phyloP scores from a whole-genome alignment of 2,329 filamentous ascomycete species.

The Ceratocystis destructans region DNA sequence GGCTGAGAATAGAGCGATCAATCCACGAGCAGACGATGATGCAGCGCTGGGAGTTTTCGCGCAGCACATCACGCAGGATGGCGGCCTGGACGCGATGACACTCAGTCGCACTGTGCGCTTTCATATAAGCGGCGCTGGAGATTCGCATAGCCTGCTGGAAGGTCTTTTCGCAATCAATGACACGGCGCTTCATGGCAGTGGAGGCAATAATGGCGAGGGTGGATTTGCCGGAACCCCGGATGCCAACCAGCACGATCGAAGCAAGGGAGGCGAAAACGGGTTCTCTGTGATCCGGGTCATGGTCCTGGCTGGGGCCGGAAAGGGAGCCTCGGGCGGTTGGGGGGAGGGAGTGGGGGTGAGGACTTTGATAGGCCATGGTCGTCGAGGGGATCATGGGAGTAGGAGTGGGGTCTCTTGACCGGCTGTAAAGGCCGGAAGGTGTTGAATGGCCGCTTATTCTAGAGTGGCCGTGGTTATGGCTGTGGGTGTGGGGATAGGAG shows the following conservation, averaged over 20 bases:
- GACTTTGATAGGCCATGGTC: not conserved
- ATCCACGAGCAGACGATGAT: slow-evolving; percentile 63
- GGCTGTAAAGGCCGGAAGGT: slow-evolving; percentile 4
- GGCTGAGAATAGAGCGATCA: slow-evolving; percentile 46
- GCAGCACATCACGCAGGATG: slow-evolving; percentile 46
- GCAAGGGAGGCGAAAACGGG: slow-evolving; percentile 42
- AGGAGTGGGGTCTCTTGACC: not conserved
- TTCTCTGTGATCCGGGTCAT: slow-evolving; percentile 21
- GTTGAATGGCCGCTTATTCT: slow-evolving; percentile 22
- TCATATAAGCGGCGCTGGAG: slow-evolving; percentile 50
- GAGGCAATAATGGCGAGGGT: slow-evolving; percentile 64
- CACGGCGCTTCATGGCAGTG: slow-evolving; percentile 51
- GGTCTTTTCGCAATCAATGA: slow-evolving; percentile 54
- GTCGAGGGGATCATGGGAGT: not conserved
- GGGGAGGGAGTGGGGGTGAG: not conserved
- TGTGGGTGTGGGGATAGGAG: slow-evolving; percentile 22
- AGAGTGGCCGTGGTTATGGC: slow-evolving; percentile 23
- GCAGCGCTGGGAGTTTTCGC: slow-evolving; percentile 43
- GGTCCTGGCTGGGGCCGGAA: slow-evolving; percentile 11
- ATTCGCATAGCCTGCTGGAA: slow-evolving; percentile 52
- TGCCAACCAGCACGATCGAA: slow-evolving; percentile 59
- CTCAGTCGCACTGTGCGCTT: slow-evolving; percentile 44
- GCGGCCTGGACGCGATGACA: slow-evolving; percentile 51
- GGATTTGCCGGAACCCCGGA: slow-evolving; percentile 62
- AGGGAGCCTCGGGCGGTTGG: not conserved